Base-by-base conservation (phyloP, 2,329 filamentous ascomycete species). In the Aphanocladium album region DNA sequence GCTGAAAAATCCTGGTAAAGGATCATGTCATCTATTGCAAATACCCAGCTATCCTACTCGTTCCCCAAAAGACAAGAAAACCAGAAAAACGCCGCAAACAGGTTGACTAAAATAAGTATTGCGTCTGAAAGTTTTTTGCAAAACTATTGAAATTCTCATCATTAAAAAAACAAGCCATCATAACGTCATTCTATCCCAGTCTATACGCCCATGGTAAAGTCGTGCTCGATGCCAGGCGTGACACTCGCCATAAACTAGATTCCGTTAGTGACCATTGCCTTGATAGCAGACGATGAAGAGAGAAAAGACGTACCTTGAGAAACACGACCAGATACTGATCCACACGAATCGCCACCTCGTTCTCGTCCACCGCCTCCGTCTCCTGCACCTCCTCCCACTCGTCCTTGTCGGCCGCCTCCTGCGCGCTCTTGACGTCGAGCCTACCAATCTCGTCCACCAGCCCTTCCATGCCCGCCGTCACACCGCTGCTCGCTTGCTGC, bases 201-300 rank as follows among this genome's bases (percentile, higher is more conserved):
- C 80, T 80, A 96, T 43, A 96, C 88, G 6, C 91, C 90, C 92
- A 97, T 97, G 1, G 93, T 98, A 74, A 96, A 97, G 73, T 98
- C 93, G 74, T 97, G 91, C 77, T 98, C 93, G 74, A 99, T 98
- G 52, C 93, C 93, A 6, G 95, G 95, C 17, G 93, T 98, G 49
- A 99, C 95, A 68, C 89, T 95, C 37, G 89, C 87, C 79, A 91
- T 90, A 74, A 91, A 91, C 82, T n/a, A n/a, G n/a, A n/a, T n/a
- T n/a, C n/a, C n/a, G n/a, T n/a, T n/a, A n/a, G n/a, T n/a, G n/a
- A n/a, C n/a, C n/a, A n/a, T n/a, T 84, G 59, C 6, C 12, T 30
- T 35, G 33, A n/a, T n/a, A n/a, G n/a, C n/a, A n/a, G n/a, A n/a
- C n/a, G n/a, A n/a, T n/a, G n/a, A 30, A 30, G 30, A 30, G 5